Percentiles rank a stretch among this genome's conserved stretches.
Evolutionary conservation across 192 early-diverging fungal genomes (phyloP).

Genomic region (Rhizophagus clarus): DNA sequence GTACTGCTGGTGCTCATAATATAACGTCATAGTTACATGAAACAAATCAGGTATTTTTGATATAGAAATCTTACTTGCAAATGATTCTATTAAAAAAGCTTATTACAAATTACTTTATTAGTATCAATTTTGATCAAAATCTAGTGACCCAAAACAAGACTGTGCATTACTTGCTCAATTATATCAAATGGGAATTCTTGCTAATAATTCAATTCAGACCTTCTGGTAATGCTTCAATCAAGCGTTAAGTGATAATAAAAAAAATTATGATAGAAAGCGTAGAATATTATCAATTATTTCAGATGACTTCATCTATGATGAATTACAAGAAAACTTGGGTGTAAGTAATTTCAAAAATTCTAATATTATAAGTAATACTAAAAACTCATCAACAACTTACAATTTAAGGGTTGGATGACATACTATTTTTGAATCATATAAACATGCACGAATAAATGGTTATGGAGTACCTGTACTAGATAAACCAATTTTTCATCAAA

Average conservation of each 20-base stretch:
- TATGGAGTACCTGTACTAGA: background rate
- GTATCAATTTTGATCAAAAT: background rate
- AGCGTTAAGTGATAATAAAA: background rate
- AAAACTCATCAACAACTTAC: no score
- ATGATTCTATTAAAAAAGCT: no score
- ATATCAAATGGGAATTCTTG: background rate
- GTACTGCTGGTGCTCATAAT: no score
- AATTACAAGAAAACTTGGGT: background rate
- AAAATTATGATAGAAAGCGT: background rate
- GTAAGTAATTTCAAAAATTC: no score
- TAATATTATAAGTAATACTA: no score
- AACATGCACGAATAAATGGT: background rate
- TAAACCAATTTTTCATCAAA: background rate
- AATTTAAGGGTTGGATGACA: background rate
- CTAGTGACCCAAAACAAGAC: background rate
- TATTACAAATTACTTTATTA: no score
- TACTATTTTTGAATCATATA: background rate
- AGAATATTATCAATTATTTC: background rate
- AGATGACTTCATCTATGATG: background rate
- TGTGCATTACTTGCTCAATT: background rate
- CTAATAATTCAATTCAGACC: background rate
- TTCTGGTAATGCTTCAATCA: background rate
- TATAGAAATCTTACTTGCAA: no score
- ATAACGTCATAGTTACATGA: no score
- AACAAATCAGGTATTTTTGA: no score